Conservation (phyloP, 768 basidiomycete species). For the Termitomyces titanicus region DNA sequence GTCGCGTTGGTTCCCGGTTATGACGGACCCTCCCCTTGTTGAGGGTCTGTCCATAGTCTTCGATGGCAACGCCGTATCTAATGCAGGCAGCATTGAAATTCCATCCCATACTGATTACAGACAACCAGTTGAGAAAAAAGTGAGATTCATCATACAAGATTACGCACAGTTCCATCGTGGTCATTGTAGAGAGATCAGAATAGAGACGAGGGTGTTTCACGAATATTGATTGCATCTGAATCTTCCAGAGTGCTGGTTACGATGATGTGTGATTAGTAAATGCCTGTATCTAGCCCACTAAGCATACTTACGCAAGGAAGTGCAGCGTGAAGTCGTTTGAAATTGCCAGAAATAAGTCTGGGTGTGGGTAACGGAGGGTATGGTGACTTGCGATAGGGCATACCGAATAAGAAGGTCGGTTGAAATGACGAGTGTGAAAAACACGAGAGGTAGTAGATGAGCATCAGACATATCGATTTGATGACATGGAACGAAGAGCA, state of each 20-base stretch:
- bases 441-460: too few relatives aligned
- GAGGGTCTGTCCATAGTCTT: constrained; percentile 25
- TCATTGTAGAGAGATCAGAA: constrained; percentile 20
- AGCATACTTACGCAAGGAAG: not conserved
- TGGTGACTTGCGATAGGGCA: not conserved
- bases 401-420: not conserved
- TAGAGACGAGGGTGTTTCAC: constrained; percentile 24
- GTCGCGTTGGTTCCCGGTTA: constrained; percentile 20
- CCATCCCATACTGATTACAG: constrained; percentile 27
- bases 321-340: not conserved
- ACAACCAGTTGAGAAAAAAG: too few relatives aligned
- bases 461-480: too few relatives aligned
- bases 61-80: constrained; percentile 27
- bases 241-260: not conserved
- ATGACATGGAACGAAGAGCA: too few relatives aligned
- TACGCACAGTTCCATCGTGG: constrained; percentile 17
- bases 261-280: not conserved
- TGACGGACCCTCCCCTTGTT: constrained; percentile 12
- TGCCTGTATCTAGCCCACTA: constrained; percentile 1
- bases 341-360: not conserved
- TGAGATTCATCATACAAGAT: not conserved
- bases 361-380: not conserved
- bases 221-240: constrained; percentile 21
- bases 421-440: not conserved
- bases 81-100: constrained; percentile 24